Evolutionary conservation across 2,329 filamentous ascomycete genomes (phyloP), one percentile per base, ranked within the genome.

Genomic region (Phoma sp.): DNA sequence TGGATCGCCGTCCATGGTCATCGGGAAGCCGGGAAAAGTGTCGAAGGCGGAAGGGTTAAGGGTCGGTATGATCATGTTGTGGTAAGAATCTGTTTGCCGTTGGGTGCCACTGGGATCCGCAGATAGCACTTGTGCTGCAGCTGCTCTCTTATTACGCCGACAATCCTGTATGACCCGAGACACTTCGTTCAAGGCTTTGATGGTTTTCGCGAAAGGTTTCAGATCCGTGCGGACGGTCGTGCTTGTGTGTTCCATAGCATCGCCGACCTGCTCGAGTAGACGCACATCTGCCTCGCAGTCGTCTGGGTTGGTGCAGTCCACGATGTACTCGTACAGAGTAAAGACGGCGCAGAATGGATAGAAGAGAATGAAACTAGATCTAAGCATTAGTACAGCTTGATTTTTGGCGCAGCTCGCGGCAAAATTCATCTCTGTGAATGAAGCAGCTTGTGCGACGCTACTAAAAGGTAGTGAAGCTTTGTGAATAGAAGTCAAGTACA

Each of bases 271-370:
- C 41, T 71, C 68, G 2, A 72, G 62, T 3, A 58, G 41, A 21
- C 49, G 35, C n/a, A 71, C 40, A 29, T 72, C 68, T 33, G 58
- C 47, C 36, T 68, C 66, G 57, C 67, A 71, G 17, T 67, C 58
- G 0, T 66, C 57, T 0, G 66, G 65, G 25, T 66, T 36, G 35
- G 36, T 56, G 37, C 60, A 65, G 1, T 62, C 62, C 21, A 72
- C 55, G 27, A 72, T 64, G 40, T 71, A 44, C 37, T 69, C 67
- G 53, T 72, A 72, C 2, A 72, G 63, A 1, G 66, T 60, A 54
- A 72, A 71, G 8, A 70, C 58, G 4, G 68, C 67, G 27, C 65
- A 69, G 49, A 72, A 72, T 0, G 68, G 67, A 31, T 69, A 72
- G 36, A 72, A 65, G 33, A 52, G 64, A 36, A 71, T 63, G 51